Conservation (phyloP, 768 basidiomycete genomes). For the Auricularia sp. region DNA sequence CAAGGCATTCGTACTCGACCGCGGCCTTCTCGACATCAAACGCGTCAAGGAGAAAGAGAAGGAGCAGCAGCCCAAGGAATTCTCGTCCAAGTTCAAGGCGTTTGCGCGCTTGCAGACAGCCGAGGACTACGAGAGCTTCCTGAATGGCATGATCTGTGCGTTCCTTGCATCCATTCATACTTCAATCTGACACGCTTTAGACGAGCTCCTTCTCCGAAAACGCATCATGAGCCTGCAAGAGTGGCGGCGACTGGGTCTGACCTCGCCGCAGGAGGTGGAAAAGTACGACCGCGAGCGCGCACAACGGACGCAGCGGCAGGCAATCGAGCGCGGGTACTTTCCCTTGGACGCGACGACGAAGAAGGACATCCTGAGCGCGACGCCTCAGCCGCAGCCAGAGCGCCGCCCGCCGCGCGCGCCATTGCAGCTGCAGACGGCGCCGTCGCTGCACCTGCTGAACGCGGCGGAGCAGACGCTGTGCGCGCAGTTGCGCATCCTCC, state of each 20-base stretch:
- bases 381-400: conserved; percentile 2
- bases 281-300: conserved; percentile 71
- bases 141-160: conserved; percentile 85
- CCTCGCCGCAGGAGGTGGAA: conserved; percentile 79
- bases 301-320: conserved; percentile 32
- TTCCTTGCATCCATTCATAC: not conserved
- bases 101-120: conserved; percentile 87
- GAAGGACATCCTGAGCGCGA: conserved; percentile 1
- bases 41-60: conserved; percentile 87
- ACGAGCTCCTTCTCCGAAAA: conserved; percentile 80
- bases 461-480: conserved; percentile 82
- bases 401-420: conserved; percentile 29
- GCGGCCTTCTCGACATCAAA: conserved; percentile 87
- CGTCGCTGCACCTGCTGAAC: conserved; percentile 82
- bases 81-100: conserved; percentile 78
- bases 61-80: conserved; percentile 83
- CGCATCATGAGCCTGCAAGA: conserved; percentile 86
- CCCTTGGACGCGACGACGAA: not conserved
- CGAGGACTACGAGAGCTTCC: conserved; percentile 82
- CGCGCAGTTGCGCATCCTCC: conserved; percentile 80
- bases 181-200: conserved; percentile 29
- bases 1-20: conserved; percentile 85
- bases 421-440: conserved; percentile 84
- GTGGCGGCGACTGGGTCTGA: conserved; percentile 78
- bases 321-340: not conserved